phyloP scores from a whole-genome alignment of 495 filamentous ascomycete species.

The Penicillium cinerascens region DNA sequence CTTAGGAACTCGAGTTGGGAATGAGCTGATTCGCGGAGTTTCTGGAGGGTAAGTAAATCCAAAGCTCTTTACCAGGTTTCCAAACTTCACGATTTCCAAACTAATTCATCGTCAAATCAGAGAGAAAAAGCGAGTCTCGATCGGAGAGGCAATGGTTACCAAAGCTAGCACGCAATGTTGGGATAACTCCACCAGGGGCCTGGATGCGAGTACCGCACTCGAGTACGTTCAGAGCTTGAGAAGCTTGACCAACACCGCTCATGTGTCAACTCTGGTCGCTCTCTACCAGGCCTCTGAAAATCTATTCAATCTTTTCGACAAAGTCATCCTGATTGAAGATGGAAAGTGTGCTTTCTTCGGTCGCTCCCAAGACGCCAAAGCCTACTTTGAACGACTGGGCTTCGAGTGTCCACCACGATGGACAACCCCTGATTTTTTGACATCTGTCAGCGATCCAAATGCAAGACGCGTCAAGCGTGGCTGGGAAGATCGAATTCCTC shows the following conservation, averaged over 20 bases:
- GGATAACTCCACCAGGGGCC: slow-evolving; percentile 67
- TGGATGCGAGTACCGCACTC: slow-evolving; percentile 64
- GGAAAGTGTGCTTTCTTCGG: slow-evolving; percentile 66
- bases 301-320: slow-evolving; percentile 67
- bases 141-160: slow-evolving; percentile 65
- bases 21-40: slow-evolving; percentile 62
- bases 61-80: neutral
- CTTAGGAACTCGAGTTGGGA: slow-evolving; percentile 63
- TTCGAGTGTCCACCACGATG: slow-evolving; percentile 58
- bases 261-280: slow-evolving; percentile 59
- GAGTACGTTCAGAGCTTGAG: slow-evolving; percentile 63
- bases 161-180: slow-evolving; percentile 63
- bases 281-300: slow-evolving; percentile 71
- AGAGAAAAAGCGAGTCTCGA: slow-evolving; percentile 70
- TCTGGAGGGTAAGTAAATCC: slow-evolving; percentile 51
- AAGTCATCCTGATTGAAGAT: slow-evolving; percentile 65
- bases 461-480: slow-evolving; percentile 56
- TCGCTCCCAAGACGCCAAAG: slow-evolving; percentile 50
- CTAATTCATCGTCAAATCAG: neutral
- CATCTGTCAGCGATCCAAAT: slow-evolving; percentile 60
- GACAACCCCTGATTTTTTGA: slow-evolving; percentile 69
- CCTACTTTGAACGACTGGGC: slow-evolving; percentile 62
- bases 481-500: slow-evolving; percentile 58
- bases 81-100: neutral
- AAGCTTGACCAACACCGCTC: slow-evolving; percentile 58